phyloP scores from a whole-genome alignment of 1,139 yeast genomes.

The Saccharomyces pastorianus region DNA sequence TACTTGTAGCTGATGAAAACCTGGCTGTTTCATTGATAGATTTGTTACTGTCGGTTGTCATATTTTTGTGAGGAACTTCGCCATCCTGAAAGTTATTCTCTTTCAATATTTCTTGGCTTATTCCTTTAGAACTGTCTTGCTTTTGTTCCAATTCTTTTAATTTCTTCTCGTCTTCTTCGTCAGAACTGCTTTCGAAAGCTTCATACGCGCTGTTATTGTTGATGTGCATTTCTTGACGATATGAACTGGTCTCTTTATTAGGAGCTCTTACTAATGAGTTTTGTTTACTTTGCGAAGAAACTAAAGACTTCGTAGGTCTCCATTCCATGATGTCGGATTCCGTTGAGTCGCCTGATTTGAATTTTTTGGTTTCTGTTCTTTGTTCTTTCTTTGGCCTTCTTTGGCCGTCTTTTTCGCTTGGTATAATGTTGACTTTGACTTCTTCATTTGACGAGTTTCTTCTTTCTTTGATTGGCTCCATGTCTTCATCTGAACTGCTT shows the following conservation, averaged over 20 bases:
- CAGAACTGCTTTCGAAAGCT: constrained; percentile 17
- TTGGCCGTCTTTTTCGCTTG: background rate
- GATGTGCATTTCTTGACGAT: constrained; percentile 1
- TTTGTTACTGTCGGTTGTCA: constrained; percentile 11
- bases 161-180: constrained; percentile 9
- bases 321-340: background rate
- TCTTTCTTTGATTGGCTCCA: constrained; percentile 1
- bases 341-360: background rate
- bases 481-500: constrained; percentile 15
- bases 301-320: background rate
- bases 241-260: background rate
- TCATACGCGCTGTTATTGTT: constrained; percentile 12
- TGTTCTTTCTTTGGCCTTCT: background rate
- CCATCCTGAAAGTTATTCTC: constrained; percentile 21
- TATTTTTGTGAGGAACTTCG: constrained; percentile 36
- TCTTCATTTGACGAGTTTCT: constrained; percentile 1
- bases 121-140: background rate
- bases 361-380: background rate
- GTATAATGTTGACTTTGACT: background rate
- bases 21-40: constrained; percentile 6
- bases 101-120: constrained; percentile 6
- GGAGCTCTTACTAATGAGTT: background rate
- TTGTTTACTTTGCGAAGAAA: background rate
- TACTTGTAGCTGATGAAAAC: constrained; percentile 3
- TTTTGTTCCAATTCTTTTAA: constrained; percentile 7